These are phyloP conservation scores for Seiridium unicorne DNA, from an alignment of 2,329 filamentous ascomycete genomes.

Conservation along the genomic window DNA sequence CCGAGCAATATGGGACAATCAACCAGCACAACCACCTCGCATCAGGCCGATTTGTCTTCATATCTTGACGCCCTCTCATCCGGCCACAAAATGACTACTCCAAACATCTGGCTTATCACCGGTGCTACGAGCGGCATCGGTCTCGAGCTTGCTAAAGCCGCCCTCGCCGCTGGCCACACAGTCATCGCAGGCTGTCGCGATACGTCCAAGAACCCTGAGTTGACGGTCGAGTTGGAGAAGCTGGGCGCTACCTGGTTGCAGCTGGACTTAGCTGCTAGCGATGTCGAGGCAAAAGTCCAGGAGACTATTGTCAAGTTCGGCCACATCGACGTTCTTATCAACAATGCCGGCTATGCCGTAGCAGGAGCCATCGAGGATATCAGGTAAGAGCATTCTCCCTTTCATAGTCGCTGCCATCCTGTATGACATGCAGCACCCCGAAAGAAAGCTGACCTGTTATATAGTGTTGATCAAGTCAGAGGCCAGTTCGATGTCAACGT, in stretches of 20 bases:
- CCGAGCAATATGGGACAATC: neutral
- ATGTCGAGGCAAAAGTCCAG: slow-evolving; percentile 17
- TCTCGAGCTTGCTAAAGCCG: slow-evolving; percentile 31
- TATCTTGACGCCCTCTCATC: no score
- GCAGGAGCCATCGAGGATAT: slow-evolving; percentile 26
- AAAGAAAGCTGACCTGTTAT: neutral
- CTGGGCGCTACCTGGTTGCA: slow-evolving; percentile 22
- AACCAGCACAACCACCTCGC: neutral
- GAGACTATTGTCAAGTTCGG: slow-evolving; percentile 19
- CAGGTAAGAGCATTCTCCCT: slow-evolving; percentile 11
- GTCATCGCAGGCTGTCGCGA: slow-evolving; percentile 40
- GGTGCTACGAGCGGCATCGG: slow-evolving; percentile 44
- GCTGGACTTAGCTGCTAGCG: slow-evolving; percentile 21
- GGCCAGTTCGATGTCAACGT: slow-evolving; percentile 23
- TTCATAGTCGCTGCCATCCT: neutral
- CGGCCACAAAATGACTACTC: neutral
- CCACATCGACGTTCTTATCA: slow-evolving; percentile 36
- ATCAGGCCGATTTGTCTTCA: neutral
- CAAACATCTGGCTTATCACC: slow-evolving; percentile 35
- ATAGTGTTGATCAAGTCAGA: slow-evolving; percentile 18
- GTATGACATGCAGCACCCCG: neutral
- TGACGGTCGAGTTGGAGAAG: slow-evolving; percentile 11
- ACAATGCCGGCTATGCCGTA: slow-evolving; percentile 35
- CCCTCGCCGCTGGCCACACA: slow-evolving; percentile 34
- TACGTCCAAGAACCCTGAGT: neutral